Percentiles rank a stretch among this genome's conserved stretches.
Evolutionary conservation across 305 asterid species (phyloP).

Genomic region (Fraxinus xanthoxyloides): DNA sequence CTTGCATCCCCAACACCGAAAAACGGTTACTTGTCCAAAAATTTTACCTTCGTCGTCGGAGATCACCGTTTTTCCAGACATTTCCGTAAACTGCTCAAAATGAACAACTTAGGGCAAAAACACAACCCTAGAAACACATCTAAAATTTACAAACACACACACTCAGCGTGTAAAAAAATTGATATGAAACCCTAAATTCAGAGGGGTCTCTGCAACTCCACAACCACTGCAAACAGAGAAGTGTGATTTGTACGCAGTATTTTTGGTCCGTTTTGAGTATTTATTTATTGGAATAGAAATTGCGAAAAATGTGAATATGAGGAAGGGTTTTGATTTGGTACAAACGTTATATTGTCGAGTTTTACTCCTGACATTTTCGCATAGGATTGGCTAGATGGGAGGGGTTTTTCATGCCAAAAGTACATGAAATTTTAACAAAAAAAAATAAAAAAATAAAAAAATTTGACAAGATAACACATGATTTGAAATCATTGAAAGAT

Average conservation of each 20-base stretch:
- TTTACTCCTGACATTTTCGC: neutral
- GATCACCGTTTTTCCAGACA: constrained; percentile 71
- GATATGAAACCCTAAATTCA: constrained; percentile 27
- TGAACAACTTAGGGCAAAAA: constrained; percentile 14
- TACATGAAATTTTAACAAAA: neutral
- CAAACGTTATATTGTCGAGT: neutral
- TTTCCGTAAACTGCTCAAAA: constrained; percentile 26
- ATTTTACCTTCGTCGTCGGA: constrained; percentile 81
- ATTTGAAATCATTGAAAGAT: neutral
- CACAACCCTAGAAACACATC: constrained; percentile 33
- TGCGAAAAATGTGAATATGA: neutral
- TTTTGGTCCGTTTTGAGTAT: neutral
- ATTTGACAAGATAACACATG: neutral
- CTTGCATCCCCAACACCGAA: neutral
- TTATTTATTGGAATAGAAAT: neutral
- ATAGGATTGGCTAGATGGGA: neutral
- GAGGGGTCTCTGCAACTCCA: constrained; percentile 15
- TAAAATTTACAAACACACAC: neutral
- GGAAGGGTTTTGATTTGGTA: neutral
- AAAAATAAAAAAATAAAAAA: no score
- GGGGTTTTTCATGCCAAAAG: neutral
- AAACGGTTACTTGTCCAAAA: neutral
- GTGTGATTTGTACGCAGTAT: neutral
- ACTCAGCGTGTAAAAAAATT: neutral
- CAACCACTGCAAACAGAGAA: constrained; percentile 14